phyloP scores from a whole-genome alignment of 768 basidiomycete species.

The Suillus subluteus region DNA sequence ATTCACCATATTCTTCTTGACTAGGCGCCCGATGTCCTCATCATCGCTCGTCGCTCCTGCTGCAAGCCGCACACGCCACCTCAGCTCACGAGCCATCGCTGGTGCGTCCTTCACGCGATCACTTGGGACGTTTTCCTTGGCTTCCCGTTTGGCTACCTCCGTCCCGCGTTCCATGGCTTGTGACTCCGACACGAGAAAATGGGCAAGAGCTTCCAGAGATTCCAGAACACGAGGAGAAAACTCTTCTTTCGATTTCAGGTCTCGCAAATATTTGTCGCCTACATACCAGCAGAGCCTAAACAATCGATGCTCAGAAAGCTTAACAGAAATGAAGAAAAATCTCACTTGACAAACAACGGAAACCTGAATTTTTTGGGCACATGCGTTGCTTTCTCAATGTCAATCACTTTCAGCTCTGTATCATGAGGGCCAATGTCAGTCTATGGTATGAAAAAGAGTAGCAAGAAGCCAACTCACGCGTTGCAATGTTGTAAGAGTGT shows the following conservation, averaged over 20 bases:
- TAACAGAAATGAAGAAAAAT: constrained; percentile 23
- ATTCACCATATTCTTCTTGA: constrained; percentile 30
- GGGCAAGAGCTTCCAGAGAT: constrained; percentile 70
- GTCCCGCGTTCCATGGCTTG: constrained; percentile 70
- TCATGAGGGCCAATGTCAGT: constrained; percentile 16
- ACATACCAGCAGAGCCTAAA: constrained; percentile 88
- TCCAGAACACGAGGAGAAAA: constrained; percentile 64
- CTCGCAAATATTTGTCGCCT: constrained; percentile 77
- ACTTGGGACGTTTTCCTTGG: constrained; percentile 77
- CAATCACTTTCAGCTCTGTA: constrained; percentile 82
- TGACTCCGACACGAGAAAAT: constrained; percentile 80
- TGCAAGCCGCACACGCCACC: constrained; percentile 77
- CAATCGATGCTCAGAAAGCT: constrained; percentile 10
- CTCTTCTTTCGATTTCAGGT: constrained; percentile 62
- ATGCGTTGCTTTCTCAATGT: constrained; percentile 90
- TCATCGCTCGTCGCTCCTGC: constrained; percentile 70
- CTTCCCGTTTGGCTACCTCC: constrained; percentile 74
- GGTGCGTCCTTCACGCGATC: constrained; percentile 85
- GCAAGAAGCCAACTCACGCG: constrained; percentile 57
- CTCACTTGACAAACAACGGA: constrained; percentile 77
- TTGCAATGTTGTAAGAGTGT: constrained; percentile 87
- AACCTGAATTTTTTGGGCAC: constrained; percentile 94
- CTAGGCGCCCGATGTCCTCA: constrained; percentile 45
- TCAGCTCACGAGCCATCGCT: constrained; percentile 79
- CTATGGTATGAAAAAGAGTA: constrained; percentile 8